Evolutionary conservation across 106 monocot genomes (phyloP).

Genomic region (Alisma plantagoaquatica): DNA sequence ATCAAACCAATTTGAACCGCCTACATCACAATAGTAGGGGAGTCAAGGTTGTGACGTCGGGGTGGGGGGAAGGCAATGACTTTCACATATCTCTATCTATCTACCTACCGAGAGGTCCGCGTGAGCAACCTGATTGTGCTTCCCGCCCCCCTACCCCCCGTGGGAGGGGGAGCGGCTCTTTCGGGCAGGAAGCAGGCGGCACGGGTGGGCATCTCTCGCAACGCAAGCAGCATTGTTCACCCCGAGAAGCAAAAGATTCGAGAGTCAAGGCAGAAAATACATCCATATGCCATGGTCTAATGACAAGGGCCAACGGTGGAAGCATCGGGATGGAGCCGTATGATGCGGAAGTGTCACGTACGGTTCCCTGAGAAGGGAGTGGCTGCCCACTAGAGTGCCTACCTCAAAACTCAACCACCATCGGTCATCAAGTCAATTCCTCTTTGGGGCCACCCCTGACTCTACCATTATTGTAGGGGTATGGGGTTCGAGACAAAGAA

Average conservation of each 20-base stretch:
- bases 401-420: constrained; percentile 7
- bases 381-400: constrained; percentile 9
- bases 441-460: constrained; percentile 8
- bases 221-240: neutral
- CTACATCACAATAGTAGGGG: too few species aligned
- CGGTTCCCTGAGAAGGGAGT: constrained; percentile 24
- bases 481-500: constrained; percentile 11
- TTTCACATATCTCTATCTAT: too few species aligned
- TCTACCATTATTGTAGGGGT: constrained; percentile 16
- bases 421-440: constrained; percentile 11
- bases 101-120: too few species aligned
- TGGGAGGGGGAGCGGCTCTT: too few species aligned
- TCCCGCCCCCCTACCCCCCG: too few species aligned
- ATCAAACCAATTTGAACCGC: too few species aligned
- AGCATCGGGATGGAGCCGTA: constrained; percentile 12
- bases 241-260: neutral
- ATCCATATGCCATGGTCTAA: constrained; percentile 8
- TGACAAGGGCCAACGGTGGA: constrained; percentile 5
- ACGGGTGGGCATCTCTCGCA: neutral
- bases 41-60: too few species aligned
- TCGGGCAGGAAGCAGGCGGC: too few species aligned
- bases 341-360: constrained; percentile 22
- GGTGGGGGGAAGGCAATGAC: too few species aligned
- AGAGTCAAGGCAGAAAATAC: constrained; percentile 1
- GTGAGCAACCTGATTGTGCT: too few species aligned